These are phyloP conservation scores for Simplicillium aogashimaense DNA, from an alignment of 2,329 filamentous ascomycete genomes.

Conservation along the genomic window DNA sequence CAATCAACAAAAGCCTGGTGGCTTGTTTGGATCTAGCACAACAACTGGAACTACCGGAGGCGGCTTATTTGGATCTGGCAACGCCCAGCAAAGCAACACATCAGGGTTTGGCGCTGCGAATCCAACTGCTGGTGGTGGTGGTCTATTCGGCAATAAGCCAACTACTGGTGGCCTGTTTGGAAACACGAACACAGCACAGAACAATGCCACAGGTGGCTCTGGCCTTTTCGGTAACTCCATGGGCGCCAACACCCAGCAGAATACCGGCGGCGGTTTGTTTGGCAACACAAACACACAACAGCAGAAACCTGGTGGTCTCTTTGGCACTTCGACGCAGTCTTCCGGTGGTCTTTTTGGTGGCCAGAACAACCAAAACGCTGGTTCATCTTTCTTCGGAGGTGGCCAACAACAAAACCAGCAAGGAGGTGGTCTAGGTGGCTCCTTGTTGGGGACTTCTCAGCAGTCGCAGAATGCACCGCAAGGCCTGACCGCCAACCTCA, in stretches of 20 bases:
- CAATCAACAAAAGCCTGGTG: slow-evolving; percentile 25
- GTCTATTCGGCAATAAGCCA: slow-evolving; percentile 28
- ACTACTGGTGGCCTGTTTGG: slow-evolving; percentile 30
- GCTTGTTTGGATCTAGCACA: slow-evolving; percentile 21
- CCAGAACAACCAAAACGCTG: slow-evolving; percentile 33
- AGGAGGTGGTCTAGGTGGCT: slow-evolving; percentile 32
- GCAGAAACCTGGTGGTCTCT: slow-evolving; percentile 37
- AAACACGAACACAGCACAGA: slow-evolving; percentile 20
- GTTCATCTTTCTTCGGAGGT: slow-evolving; percentile 33
- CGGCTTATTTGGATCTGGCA: slow-evolving; percentile 20
- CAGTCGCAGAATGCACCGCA: slow-evolving; percentile 43
- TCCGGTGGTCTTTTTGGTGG: slow-evolving; percentile 44
- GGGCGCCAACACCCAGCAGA: slow-evolving; percentile 20
- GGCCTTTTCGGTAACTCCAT: slow-evolving; percentile 30
- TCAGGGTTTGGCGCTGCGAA: slow-evolving; percentile 7
- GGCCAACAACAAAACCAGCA: slow-evolving; percentile 40
- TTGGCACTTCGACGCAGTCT: slow-evolving; percentile 36
- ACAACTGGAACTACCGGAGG: slow-evolving; percentile 20
- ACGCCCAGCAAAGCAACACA: slow-evolving; percentile 15
- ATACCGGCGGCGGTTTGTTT: slow-evolving; percentile 38
- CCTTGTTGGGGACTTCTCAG: slow-evolving; percentile 49
- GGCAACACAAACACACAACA: slow-evolving; percentile 28
- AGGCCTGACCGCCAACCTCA: slow-evolving; percentile 66
- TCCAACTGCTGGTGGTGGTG: slow-evolving; percentile 12
- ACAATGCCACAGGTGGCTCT: slow-evolving; percentile 24